Percentiles rank a stretch among this genome's conserved stretches.
phyloP scores from a whole-genome alignment of 2,329 filamentous ascomycete species.

The Diaporthe amygdali region DNA sequence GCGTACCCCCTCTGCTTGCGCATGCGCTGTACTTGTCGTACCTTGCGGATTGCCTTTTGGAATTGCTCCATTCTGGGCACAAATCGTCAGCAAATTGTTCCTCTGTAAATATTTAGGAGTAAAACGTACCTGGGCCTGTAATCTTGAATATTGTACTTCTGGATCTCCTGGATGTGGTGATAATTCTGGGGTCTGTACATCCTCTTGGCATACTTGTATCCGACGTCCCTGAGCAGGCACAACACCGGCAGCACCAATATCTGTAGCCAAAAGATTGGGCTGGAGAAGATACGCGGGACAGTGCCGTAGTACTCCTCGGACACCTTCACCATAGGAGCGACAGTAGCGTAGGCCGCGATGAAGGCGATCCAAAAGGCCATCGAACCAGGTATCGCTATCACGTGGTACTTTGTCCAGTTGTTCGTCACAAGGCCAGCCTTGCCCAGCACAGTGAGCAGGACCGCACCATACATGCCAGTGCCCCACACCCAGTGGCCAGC shows the following conservation, averaged over 20 bases:
- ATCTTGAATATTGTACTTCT: constrained; percentile 99
- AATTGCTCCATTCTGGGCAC: constrained; percentile 91
- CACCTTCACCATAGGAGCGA: constrained; percentile 82
- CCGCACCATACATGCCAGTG: constrained; percentile 89
- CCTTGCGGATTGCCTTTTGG: constrained; percentile 98
- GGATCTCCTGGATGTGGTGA: constrained; percentile 98
- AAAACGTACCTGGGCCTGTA: constrained; percentile 83
- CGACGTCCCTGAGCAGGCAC: constrained; percentile 86
- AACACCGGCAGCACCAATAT: constrained; percentile 78
- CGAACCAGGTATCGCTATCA: constrained; percentile 93
- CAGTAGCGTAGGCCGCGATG: constrained; percentile 83
- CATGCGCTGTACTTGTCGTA: constrained; percentile 98
- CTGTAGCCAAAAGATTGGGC: constrained; percentile 91
- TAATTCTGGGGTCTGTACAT: constrained; percentile 98
- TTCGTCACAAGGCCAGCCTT: constrained; percentile 95
- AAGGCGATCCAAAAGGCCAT: constrained; percentile 92
- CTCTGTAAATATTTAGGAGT: neutral
- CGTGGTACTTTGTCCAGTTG: constrained; percentile 98
- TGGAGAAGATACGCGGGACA: constrained; percentile 79
- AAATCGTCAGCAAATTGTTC: neutral
- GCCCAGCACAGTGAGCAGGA: constrained; percentile 89
- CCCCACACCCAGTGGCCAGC: constrained; percentile 99
- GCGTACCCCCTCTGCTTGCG: constrained; percentile 98
- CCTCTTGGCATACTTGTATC: constrained; percentile 96
- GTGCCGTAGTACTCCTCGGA: constrained; percentile 87